Conservation (phyloP, 805 yeast species). For the Zygosaccharomyces bailii region DNA sequence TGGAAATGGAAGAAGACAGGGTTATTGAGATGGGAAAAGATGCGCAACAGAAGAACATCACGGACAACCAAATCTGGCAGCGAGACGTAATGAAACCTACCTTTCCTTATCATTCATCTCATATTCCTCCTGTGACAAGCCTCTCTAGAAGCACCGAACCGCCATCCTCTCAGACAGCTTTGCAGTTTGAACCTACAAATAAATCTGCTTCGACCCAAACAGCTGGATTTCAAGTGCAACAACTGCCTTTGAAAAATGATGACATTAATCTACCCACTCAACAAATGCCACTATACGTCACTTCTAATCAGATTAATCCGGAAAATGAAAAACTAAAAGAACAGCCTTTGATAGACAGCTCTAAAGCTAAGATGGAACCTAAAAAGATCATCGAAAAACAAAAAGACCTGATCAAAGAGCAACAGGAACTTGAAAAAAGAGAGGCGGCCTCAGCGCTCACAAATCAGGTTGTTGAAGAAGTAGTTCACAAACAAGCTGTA, state of each 20-base stretch:
- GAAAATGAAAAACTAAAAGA: background rate
- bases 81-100: no score
- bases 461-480: conserved; percentile 11
- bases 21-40: background rate
- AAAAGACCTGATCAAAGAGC: conserved; percentile 6
- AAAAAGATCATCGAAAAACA: conserved; percentile 6
- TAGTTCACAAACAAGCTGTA: conserved; percentile 8
- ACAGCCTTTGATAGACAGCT: conserved; percentile 2
- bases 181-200: background rate
- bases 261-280: background rate
- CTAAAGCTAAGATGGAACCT: conserved; percentile 14
- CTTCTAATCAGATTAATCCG: background rate
- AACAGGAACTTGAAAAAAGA: conserved; percentile 23
- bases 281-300: background rate
- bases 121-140: background rate
- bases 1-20: background rate
- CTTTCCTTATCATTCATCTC: no score
- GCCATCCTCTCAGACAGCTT: background rate
- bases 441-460: conserved; percentile 19
- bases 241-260: background rate
- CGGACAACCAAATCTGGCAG: no score
- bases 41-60: no score
- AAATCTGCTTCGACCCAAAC: background rate
- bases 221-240: background rate
- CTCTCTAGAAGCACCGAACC: background rate